phyloP scores from a whole-genome alignment of 2,329 filamentous ascomycete species.

The Salinomyces thailandicus region DNA sequence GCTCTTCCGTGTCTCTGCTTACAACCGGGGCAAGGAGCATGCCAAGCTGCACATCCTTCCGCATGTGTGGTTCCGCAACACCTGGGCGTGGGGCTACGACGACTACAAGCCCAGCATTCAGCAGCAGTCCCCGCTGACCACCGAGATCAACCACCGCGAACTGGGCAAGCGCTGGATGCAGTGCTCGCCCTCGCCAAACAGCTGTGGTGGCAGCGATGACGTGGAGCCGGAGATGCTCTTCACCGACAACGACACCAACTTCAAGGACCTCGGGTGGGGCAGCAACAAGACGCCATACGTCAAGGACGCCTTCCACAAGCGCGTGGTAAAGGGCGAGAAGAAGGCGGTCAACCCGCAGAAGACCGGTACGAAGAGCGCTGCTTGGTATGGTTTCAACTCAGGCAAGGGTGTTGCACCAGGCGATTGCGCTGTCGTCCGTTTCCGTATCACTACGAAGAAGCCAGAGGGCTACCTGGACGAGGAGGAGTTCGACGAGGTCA shows the following conservation, averaged over 20 bases:
- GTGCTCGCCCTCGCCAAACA: slow-evolving; percentile 80
- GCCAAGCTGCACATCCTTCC: slow-evolving; percentile 89
- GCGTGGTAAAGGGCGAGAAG: slow-evolving; percentile 74
- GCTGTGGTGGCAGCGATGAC: slow-evolving; percentile 67
- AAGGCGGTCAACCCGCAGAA: slow-evolving; percentile 69
- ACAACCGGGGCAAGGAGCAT: slow-evolving; percentile 85
- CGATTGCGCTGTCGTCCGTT: slow-evolving; percentile 90
- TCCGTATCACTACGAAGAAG: slow-evolving; percentile 64
- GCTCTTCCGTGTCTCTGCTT: slow-evolving; percentile 87
- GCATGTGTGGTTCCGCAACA: slow-evolving; percentile 95
- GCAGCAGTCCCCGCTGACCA: slow-evolving; percentile 54
- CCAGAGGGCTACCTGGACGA: slow-evolving; percentile 75
- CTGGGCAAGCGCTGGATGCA: slow-evolving; percentile 76
- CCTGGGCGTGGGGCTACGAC: slow-evolving; percentile 89
- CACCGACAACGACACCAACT: slow-evolving; percentile 93
- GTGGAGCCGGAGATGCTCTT: slow-evolving; percentile 78
- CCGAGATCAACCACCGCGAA: slow-evolving; percentile 66
- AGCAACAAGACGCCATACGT: slow-evolving; percentile 70
- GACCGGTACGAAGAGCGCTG: slow-evolving; percentile 76
- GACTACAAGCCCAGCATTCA: slow-evolving; percentile 73
- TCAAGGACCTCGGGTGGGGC: slow-evolving; percentile 57
- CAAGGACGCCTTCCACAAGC: slow-evolving; percentile 88
- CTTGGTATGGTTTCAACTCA: slow-evolving; percentile 88
- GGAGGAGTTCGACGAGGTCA: slow-evolving; percentile 80
- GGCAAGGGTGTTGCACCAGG: slow-evolving; percentile 77